phyloP scores from a whole-genome alignment of 345 rosid genomes.

The Melastoma malabathricum region DNA sequence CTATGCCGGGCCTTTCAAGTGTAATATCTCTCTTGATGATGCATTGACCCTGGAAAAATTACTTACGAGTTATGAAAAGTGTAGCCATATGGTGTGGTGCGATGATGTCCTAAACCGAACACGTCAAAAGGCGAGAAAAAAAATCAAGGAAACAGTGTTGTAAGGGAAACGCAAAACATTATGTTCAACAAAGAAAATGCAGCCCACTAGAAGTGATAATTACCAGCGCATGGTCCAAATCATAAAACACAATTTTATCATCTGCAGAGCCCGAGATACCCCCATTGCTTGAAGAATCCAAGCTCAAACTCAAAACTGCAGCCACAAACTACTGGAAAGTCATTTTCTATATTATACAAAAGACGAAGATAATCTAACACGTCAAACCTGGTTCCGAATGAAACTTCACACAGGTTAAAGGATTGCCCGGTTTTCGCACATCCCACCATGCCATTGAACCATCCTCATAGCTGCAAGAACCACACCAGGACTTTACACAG shows the following conservation, averaged over 20 bases:
- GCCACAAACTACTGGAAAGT: constrained; percentile 7
- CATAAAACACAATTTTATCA: constrained; percentile 47
- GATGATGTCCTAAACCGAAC: no score
- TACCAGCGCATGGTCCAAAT: constrained; percentile 59
- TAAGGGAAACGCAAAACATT: not conserved
- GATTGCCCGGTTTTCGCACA: constrained; percentile 43
- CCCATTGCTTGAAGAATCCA: constrained; percentile 57
- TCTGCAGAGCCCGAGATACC: constrained; percentile 93
- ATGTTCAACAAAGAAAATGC: not conserved
- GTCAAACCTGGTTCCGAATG: constrained; percentile 79
- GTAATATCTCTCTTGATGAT: constrained; percentile 50
- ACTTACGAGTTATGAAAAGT: no score
- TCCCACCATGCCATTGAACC: constrained; percentile 90
- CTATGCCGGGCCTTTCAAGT: constrained; percentile 73
- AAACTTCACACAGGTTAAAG: constrained; percentile 57
- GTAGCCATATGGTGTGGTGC: no score
- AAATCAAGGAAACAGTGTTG: not conserved
- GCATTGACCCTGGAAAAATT: constrained; percentile 47
- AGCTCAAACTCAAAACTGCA: constrained; percentile 58
- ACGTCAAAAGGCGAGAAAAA: no score
- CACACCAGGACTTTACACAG: not conserved
- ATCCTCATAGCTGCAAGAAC: constrained; percentile 55
- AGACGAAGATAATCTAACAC: constrained; percentile 1
- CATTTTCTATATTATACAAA: not conserved
- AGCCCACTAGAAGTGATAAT: constrained; percentile 2